Base-by-base conservation (phyloP, 805 yeast genomes). In the Candida michaelii region DNA sequence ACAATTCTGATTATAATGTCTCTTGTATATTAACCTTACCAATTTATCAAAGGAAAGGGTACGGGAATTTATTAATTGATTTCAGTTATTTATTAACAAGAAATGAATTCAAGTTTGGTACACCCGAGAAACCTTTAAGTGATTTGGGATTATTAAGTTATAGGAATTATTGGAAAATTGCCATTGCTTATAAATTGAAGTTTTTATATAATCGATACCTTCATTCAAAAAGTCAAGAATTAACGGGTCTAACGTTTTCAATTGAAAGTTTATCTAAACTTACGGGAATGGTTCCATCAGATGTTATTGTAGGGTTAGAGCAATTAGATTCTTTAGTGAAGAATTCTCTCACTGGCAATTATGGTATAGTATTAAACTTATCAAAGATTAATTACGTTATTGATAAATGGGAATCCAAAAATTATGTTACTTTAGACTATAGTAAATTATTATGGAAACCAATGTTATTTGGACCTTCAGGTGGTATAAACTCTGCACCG, bases 111-210 rank as follows among this genome's bases (percentile, higher is more conserved):
- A 83, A 82, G 48, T 75, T 76, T 43, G 99, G 98, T 0, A 86
- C 97, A 0, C 99, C 99, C 0, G 99, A 93, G 55, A 91, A 90
- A 56, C 99, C 99, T 0, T 70, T 91, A 44, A 83, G 93, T 51
- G 90, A 85, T 49, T 66, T 91, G 42, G 99, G 99, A 0, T 65
- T 89, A 39, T 62, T 85, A 23, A 85, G 97, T 46, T 93, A 91
- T 61, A 69, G 95, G 48, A 85, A 81, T 52, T 91, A 85, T 61
- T 93, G 98, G 98, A 83, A 77, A 51, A 65, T 79, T 1, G 71
- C 83, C 3, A 65, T 89, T 18, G 74, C 93, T 8, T 71, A 64
- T 31, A 71, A 67, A 33, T 62, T 85, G 15, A 49, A 47, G 23
- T 44, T 42, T 17, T 40, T 71, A 4, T 51, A 63, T 40, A 45